Evolutionary conservation across 2,329 filamentous ascomycete genomes (phyloP).

Genomic region (Neobulgaria alba): DNA sequence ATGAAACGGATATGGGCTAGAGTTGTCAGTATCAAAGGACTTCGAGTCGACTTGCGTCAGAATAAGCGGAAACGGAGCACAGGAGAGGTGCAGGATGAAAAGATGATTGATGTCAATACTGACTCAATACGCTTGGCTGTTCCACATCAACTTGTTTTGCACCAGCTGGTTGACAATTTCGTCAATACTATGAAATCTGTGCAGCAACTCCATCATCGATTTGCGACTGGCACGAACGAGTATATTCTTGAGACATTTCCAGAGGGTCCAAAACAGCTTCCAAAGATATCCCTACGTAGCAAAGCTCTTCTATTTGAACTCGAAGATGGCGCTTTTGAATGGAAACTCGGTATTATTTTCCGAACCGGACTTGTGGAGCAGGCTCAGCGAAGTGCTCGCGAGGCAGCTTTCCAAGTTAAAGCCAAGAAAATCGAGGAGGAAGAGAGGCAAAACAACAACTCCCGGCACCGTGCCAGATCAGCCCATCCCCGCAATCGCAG

Average conservation of each 20-base stretch:
- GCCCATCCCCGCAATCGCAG: slow-evolving; percentile 27
- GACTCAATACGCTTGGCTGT: slow-evolving; percentile 84
- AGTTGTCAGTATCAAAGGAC: slow-evolving; percentile 72
- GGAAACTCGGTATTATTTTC: slow-evolving; percentile 93
- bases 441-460: slow-evolving; percentile 40
- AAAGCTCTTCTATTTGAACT: slow-evolving; percentile 83
- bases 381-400: slow-evolving; percentile 77
- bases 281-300: slow-evolving; percentile 74
- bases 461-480: slow-evolving; percentile 48
- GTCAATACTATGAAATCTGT: slow-evolving; percentile 81
- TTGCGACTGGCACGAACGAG: slow-evolving; percentile 78
- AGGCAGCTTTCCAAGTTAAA: slow-evolving; percentile 85
- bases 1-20: slow-evolving; percentile 80
- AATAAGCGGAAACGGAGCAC: slow-evolving; percentile 57
- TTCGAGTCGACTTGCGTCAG: slow-evolving; percentile 73
- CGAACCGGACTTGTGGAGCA: slow-evolving; percentile 82
- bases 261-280: slow-evolving; percentile 77
- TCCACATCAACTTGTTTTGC: slow-evolving; percentile 83
- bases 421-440: slow-evolving; percentile 74
- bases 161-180: slow-evolving; percentile 88
- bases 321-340: slow-evolving; percentile 94
- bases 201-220: slow-evolving; percentile 86
- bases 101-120: slow-evolving; percentile 71
- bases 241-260: slow-evolving; percentile 81
- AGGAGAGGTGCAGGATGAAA: slow-evolving; percentile 58